These are phyloP conservation scores for Capronia epimyces DNA, from an alignment of 2,329 filamentous ascomycete species.

Conservation along the genomic window DNA sequence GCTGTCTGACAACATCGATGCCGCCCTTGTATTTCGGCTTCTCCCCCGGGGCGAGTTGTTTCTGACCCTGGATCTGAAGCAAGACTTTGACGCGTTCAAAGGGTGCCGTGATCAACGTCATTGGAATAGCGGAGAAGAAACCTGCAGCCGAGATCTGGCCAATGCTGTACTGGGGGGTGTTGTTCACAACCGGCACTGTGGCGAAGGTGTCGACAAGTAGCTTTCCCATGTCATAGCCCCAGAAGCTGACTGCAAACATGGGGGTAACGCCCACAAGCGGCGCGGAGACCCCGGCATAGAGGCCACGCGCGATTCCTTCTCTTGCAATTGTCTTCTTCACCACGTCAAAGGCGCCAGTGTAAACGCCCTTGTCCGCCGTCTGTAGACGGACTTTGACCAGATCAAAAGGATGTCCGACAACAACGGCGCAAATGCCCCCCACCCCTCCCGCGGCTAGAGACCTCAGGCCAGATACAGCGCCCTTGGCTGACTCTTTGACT, in stretches of 20 bases:
- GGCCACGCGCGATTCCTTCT: constrained; percentile 70
- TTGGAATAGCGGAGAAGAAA: constrained; percentile 95
- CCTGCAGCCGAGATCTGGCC: constrained; percentile 85
- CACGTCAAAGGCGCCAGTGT: constrained; percentile 84
- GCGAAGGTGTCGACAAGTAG: constrained; percentile 68
- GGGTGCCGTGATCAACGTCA: constrained; percentile 96
- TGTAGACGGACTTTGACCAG: constrained; percentile 96
- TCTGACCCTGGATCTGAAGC: constrained; percentile 93
- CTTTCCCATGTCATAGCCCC: constrained; percentile 94
- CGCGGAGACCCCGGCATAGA: constrained; percentile 96
- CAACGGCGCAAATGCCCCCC: constrained; percentile 85
- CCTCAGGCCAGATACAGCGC: constrained; percentile 61
- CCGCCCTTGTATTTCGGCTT: constrained; percentile 88
- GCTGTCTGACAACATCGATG: constrained; percentile 82
- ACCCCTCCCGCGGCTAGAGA: constrained; percentile 86
- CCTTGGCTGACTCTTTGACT: constrained; percentile 46
- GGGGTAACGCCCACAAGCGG: constrained; percentile 93
- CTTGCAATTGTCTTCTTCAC: constrained; percentile 81
- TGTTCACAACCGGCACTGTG: constrained; percentile 57
- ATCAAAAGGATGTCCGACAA: constrained; percentile 95
- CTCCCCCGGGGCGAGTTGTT: constrained; percentile 75
- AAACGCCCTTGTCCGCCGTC: constrained; percentile 90
- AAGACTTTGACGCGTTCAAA: constrained; percentile 99
- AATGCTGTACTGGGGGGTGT: constrained; percentile 63
- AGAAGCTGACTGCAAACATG: constrained; percentile 76